A percentile compares a stretch with the other conserved stretches of the same genome.
Evolutionary conservation across 768 basidiomycete genomes (phyloP).

Genomic region (Suillus subluteus): DNA sequence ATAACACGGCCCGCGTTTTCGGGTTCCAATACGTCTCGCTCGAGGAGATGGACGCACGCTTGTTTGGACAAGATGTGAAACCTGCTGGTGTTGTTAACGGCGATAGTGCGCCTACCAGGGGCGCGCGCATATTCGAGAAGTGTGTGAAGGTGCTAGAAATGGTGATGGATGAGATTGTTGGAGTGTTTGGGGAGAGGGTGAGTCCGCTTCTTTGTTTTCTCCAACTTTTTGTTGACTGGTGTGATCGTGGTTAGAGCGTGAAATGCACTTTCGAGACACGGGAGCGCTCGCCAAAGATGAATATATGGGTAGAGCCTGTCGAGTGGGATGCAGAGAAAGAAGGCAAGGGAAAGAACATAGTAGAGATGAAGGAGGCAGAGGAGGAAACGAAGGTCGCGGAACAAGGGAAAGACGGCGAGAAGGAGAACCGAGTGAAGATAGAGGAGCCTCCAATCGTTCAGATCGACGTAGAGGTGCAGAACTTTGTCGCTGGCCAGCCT

Average conservation of each 20-base stretch:
- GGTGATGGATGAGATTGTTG: slow-evolving; percentile 58
- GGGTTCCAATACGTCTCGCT: slow-evolving; percentile 94
- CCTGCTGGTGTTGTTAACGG: slow-evolving; percentile 29
- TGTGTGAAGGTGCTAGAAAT: slow-evolving; percentile 73
- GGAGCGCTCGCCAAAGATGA: slow-evolving; percentile 45
- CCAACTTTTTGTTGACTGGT: background rate
- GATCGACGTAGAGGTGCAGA: slow-evolving; percentile 54
- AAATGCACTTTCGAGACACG: slow-evolving; percentile 64
- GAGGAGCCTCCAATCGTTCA: slow-evolving; percentile 52
- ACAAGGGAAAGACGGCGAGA: background rate
- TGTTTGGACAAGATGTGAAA: slow-evolving; percentile 57
- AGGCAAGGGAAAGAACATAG: slow-evolving; percentile 20
- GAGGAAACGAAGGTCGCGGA: background rate
- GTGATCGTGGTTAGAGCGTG: slow-evolving; percentile 48
- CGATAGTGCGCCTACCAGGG: slow-evolving; percentile 37
- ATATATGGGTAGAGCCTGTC: slow-evolving; percentile 69
- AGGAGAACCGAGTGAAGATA: background rate
- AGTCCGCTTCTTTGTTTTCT: slow-evolving; percentile 22
- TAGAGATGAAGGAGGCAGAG: slow-evolving; percentile 7
- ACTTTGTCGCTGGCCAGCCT: slow-evolving; percentile 44
- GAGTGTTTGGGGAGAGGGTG: slow-evolving; percentile 70
- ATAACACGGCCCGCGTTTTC: slow-evolving; percentile 84
- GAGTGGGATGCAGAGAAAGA: slow-evolving; percentile 45
- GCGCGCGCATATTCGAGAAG: slow-evolving; percentile 75
- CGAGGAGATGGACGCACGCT: slow-evolving; percentile 81